Evolutionary conservation across 176 grass and related monocot genomes (phyloP), one percentile per base, ranked within the genome.

Genomic region (Ensete glaucum): DNA sequence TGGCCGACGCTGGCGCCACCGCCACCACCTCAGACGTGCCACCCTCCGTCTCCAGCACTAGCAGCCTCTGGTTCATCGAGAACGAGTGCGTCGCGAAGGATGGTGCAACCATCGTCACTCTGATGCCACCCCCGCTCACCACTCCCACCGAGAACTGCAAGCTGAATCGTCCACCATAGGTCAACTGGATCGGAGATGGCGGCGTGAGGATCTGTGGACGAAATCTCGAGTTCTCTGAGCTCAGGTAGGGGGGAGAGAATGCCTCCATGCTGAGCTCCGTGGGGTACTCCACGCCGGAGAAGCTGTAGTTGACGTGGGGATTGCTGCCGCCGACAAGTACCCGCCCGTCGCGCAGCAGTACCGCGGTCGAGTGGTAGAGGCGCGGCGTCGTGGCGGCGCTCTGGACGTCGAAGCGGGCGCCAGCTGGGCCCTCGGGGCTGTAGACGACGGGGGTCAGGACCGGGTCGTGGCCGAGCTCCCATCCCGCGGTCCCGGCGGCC

Each of bases 1-100:
- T 67, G 4, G 25, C 25, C 64, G 64, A 67, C 64, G 64, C 10
- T 25, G 64, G 64, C 2, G 64, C 64, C 14, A 43, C 25, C 64
- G 64, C 64, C 14, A 5, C 64, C 26, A 67, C 3, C 11, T 26
- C 64, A 43, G 34, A 43, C 24, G 24, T 19, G 21, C 62, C 9
- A 20, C 62, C 62, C 19, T 64, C 14, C 1, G 64, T 8, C 64
- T 67, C 64, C 64, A 67, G 25, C 25, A 67, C 27, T 6, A 67
- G 64, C 12, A 67, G 64, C 26, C 64, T 29, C 64, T 67, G 64
- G 64, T 67, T 67, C 64, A 67, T 67, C 9, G 64, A 67, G 64
- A 67, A 67, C 26, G 64, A 67, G 64, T 67, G 64, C 4, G 64
- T 67, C 26, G 64, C 24, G 26, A 67, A 67, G 12, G 64, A 11